These are phyloP conservation scores for Cyanidium caldarium DNA, from an alignment of 23 red algal genomes.

Conservation along the genomic window DNA sequence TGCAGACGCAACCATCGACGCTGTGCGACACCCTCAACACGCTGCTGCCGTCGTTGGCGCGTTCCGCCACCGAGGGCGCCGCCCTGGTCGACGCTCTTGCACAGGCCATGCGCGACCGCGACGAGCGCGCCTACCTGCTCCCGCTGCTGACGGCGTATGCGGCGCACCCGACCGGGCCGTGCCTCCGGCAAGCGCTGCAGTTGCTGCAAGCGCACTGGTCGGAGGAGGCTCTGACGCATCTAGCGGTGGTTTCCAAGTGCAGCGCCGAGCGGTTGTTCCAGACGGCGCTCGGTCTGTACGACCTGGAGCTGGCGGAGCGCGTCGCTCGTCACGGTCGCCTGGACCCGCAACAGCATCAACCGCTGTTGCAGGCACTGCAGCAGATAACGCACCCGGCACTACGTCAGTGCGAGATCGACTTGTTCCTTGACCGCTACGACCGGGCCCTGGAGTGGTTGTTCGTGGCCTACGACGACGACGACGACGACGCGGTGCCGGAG, in stretches of 20 bases:
- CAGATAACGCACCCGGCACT: slow-evolving; percentile 5
- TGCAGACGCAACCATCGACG: neutral
- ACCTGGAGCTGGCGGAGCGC: slow-evolving; percentile 29
- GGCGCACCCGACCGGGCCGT: slow-evolving; percentile 11
- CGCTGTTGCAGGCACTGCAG: slow-evolving; percentile 23
- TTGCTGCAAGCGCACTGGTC: neutral
- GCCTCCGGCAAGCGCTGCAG: slow-evolving; percentile 10
- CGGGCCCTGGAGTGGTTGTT: slow-evolving; percentile 18
- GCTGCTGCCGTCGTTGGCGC: slow-evolving; percentile 10
- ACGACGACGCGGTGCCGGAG: neutral
- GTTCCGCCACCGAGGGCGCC: neutral
- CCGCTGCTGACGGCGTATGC: slow-evolving; percentile 23
- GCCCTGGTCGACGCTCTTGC: neutral
- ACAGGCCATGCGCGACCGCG: neutral
- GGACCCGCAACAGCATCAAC: slow-evolving; percentile 29
- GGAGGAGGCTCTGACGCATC: slow-evolving; percentile 36
- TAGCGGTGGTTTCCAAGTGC: slow-evolving; percentile 24
- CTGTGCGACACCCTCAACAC: slow-evolving; percentile 21
- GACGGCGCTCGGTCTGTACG: slow-evolving; percentile 50
- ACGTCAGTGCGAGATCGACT: slow-evolving; percentile 45
- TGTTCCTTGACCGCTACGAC: slow-evolving; percentile 23
- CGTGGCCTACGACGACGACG: neutral
- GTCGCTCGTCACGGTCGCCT: slow-evolving; percentile 31
- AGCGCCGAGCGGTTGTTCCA: slow-evolving; percentile 26
- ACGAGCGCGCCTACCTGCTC: neutral